Evolutionary conservation across 768 basidiomycete genomes (phyloP), one percentile per base, ranked within the genome.

Genomic region (Leccinellum rugosiceps): DNA sequence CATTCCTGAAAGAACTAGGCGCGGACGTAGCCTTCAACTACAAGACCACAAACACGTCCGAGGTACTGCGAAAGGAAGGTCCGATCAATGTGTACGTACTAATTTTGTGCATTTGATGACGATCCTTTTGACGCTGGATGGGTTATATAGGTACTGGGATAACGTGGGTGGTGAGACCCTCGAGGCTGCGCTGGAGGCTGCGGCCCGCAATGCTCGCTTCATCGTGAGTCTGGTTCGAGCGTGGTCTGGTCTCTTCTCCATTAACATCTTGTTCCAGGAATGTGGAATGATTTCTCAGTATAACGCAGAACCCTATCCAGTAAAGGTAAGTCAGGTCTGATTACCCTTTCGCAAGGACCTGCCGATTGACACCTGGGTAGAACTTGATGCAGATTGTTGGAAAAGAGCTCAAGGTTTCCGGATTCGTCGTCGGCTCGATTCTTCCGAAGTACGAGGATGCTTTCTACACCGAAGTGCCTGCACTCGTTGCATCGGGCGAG

Each of bases 1-100:
- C 74, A 5, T 87, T 80, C 65, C 74, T 86, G 69, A 77, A 78
- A 52, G 76, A 77, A 13, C 58, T 87, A 38, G 87, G 87, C 1
- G 81, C 81, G 0, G 87, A 91, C 59, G 78, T 85, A 14, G 83
- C 78, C 2, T 89, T 88, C 76, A 88, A 90, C 70, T 89, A 87
- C 72, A 86, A 90, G 75, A 88, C 78, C 0, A 74, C 75, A 2
- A 73, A 76, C 45, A 83, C 81, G 0, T 65, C 63, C 2, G 79
- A 84, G 19, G 76, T 86, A 5, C 74, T 91, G 26, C 60, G 69
- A 57, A 76, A 77, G 56, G 78, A 88, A 63, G 86, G 86, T 7
- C 81, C 80, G 0, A 76, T 86, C 52, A 74, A 85, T 61, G 71
- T 84, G 73, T 83, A 69, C 58, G 59, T 61, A 17, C 15, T n/a